Evolutionary conservation across 2,329 filamentous ascomycete genomes (phyloP), one percentile per base, ranked within the genome.

Genomic region (Colletotrichum lentis): DNA sequence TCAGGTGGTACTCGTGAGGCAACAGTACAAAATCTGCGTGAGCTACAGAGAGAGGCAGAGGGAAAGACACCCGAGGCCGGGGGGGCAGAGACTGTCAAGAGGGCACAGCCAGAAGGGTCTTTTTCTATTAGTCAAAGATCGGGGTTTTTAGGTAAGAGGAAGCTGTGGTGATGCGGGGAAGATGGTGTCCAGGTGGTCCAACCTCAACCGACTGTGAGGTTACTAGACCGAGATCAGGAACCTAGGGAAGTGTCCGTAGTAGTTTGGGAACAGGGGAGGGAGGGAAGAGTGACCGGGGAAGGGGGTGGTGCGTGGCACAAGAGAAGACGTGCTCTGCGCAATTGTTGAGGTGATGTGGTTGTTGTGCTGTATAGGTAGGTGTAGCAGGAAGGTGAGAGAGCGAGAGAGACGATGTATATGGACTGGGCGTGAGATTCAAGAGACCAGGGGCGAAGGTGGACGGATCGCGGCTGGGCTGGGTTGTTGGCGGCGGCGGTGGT

Each of bases 61-160:
- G 2, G 3, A 8, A 8, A n/a, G 53, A 56, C 71, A 75, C 46
- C 46, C 37, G 61, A 70, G 50, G 50, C 65, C 65, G n/a, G 43
- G 62, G 66, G 63, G 67, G 24, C 39, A 63, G 63, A 44, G 37
- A 54, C 57, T 31, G 57, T 58, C 63, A 37, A 63, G 37, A 58
- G 58, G 54, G 58, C 57, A 67, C 31, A 69, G 67, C 63, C 67
- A 63, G 56, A 69, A 52, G 55, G 44, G 46, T 5, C 67, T 69
- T 69, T 82, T 82, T 80, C 76, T 81, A 79, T 83, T 83, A 83
- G 81, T 83, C 81, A 83, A 80, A 72, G 69, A 69, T 72, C 69
- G 73, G 72, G 72, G 69, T 71, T 79, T 75, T 83, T 83, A 83
- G 80, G 81, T 83, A 83, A 84, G 74, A 78, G 72, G 71, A 78